A percentile compares a stretch with the other conserved stretches of the same genome.
Conservation (phyloP, 202 grass and related monocot species). For the Eragrostis tef region DNA sequence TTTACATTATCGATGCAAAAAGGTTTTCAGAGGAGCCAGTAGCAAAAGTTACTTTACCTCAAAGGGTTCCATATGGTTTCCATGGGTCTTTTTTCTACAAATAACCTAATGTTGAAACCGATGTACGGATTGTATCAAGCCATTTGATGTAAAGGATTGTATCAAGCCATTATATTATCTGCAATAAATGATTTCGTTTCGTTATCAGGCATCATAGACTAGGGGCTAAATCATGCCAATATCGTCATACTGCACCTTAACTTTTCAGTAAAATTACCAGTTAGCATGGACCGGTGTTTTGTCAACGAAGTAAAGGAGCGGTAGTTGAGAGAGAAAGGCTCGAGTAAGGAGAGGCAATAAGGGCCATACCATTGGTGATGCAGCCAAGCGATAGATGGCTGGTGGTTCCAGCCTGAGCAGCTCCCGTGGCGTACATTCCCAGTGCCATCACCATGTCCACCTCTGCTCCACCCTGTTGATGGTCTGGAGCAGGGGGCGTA, state of each 20-base stretch:
- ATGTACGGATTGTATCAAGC: conserved; percentile 16
- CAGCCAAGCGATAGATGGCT: neutral
- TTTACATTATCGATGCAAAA: conserved; percentile 56
- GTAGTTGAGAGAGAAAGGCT: neutral
- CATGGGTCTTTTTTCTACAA: conserved; percentile 48
- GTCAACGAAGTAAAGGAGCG: neutral
- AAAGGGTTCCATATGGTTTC: conserved; percentile 56
- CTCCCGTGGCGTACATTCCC: neutral
- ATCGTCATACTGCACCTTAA: neutral
- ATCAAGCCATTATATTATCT: neutral
- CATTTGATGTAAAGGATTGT: conserved; percentile 23
- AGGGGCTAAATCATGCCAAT: neutral
- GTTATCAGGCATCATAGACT: neutral
- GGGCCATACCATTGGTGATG: neutral
- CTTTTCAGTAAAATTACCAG: neutral
- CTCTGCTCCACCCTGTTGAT: conserved; percentile 47
- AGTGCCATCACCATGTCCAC: neutral
- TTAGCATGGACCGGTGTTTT: neutral
- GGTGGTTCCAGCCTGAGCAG: neutral
- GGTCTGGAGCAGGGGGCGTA: conserved; percentile 47
- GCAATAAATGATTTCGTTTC: neutral
- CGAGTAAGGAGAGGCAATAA: neutral
- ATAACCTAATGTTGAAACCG: neutral
- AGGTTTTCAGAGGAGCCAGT: conserved; percentile 48
- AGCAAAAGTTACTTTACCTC: conserved; percentile 47